Evolutionary conservation across 108 stramenopile genomes (phyloP).

Genomic region (Skeletonema grethae): DNA sequence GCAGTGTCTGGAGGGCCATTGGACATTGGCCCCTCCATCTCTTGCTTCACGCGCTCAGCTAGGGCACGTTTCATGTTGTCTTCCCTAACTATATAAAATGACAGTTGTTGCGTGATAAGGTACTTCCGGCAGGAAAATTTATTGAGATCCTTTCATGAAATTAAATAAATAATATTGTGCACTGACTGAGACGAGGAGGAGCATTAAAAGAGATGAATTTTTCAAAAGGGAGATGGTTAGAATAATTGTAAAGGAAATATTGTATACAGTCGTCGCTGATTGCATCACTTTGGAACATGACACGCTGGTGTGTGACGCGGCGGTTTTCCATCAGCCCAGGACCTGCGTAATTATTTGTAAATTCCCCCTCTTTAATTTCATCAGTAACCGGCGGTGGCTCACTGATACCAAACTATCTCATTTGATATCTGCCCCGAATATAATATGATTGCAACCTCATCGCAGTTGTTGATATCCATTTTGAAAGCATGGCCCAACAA

Average conservation of each 20-base stretch:
- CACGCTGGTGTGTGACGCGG: not conserved
- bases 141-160: not conserved
- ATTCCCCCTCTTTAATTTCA: not conserved
- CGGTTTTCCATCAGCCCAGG: not conserved
- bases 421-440: too few relatives aligned
- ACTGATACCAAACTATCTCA: not conserved
- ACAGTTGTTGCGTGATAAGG: slow-evolving; percentile 3
- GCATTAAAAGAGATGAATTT: not conserved
- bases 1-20: slow-evolving; percentile 10
- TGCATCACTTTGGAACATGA: not conserved
- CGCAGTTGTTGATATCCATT: not conserved
- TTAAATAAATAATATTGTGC: not conserved
- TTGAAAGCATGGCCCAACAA: not conserved
- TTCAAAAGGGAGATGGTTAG: not conserved
- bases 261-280: not conserved
- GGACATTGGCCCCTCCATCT: slow-evolving; percentile 25
- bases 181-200: not conserved
- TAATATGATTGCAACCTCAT: too few relatives aligned
- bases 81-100: not conserved
- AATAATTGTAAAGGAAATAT: not conserved
- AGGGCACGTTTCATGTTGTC: slow-evolving; percentile 83
- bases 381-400: not conserved
- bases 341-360: not conserved
- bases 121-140: not conserved
- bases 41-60: slow-evolving; percentile 83